phyloP scores from a whole-genome alignment of 371 early-diverging fungal species.

The Conidiobolus incongruus region DNA sequence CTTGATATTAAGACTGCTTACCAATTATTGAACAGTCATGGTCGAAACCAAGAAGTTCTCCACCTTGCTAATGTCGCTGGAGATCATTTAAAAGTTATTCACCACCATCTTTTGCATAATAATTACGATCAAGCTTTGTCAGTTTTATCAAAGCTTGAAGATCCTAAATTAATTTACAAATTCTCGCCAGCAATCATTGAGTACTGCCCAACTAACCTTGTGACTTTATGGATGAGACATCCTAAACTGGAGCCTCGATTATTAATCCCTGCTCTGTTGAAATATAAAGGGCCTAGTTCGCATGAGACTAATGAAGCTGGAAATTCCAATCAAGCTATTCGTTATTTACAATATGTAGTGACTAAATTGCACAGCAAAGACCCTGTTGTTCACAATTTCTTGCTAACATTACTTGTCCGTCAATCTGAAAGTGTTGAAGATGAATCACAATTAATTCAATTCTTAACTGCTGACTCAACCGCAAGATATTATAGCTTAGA shows the following conservation, averaged over 20 bases:
- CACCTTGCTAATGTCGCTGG: constrained; percentile 52
- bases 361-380: constrained; percentile 51
- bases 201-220: constrained; percentile 49
- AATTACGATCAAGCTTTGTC: constrained; percentile 49
- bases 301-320: background rate
- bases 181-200: constrained; percentile 64
- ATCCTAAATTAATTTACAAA: constrained; percentile 59
- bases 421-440: constrained; percentile 38
- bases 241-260: constrained; percentile 50
- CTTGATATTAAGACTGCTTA: constrained; percentile 47
- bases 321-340: constrained; percentile 57
- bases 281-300: constrained; percentile 21
- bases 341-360: constrained; percentile 69
- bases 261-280: constrained; percentile 73
- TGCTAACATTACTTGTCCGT: constrained; percentile 59
- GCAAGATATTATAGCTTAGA: constrained; percentile 61
- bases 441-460: constrained; percentile 28
- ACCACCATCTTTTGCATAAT: constrained; percentile 50
- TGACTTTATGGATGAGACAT: constrained; percentile 64
- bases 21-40: constrained; percentile 60
- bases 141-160: constrained; percentile 41
- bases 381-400: constrained; percentile 71
- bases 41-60: constrained; percentile 45
- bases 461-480: constrained; percentile 48
- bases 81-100: constrained; percentile 59